Conservation (phyloP, 768 basidiomycete genomes). For the Termitomyces sp. region DNA sequence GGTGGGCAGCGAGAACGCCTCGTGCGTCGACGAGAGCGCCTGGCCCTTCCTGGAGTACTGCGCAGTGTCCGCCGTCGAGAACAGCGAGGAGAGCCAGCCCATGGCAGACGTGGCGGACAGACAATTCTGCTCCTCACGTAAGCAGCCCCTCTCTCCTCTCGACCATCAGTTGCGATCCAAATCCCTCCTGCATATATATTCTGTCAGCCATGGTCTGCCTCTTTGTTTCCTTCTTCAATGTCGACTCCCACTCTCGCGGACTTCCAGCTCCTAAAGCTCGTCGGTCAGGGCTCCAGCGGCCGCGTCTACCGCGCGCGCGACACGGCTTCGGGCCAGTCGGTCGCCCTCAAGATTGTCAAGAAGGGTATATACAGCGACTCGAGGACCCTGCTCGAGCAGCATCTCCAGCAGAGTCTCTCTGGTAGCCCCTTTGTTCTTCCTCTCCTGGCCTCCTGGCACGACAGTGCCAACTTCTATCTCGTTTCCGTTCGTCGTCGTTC, state of each 20-base stretch:
- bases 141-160: background rate
- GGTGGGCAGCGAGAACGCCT: slow-evolving; percentile 83
- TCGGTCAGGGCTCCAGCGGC: slow-evolving; percentile 1
- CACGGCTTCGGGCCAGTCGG: background rate
- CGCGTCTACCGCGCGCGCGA: slow-evolving; percentile 2
- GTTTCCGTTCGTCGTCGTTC: slow-evolving; percentile 3
- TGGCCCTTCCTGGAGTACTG: slow-evolving; percentile 51
- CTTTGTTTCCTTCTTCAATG: too few relatives aligned
- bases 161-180: too few relatives aligned
- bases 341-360: slow-evolving; percentile 6
- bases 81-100: slow-evolving; percentile 72
- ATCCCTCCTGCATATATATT: background rate
- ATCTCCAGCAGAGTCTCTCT: background rate
- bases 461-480: slow-evolving; percentile 5
- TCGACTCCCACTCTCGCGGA: background rate
- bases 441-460: slow-evolving; percentile 6
- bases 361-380: background rate
- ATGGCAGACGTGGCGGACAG: slow-evolving; percentile 27
- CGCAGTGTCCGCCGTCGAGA: slow-evolving; percentile 39
- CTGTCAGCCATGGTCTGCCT: background rate
- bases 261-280: background rate
- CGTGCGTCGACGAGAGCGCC: slow-evolving; percentile 73
- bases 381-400: background rate
- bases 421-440: background rate
- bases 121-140: background rate